These are phyloP conservation scores for Trypanosoma congolense DNA, from an alignment of 208 protist genomes.

Conservation along the genomic window DNA sequence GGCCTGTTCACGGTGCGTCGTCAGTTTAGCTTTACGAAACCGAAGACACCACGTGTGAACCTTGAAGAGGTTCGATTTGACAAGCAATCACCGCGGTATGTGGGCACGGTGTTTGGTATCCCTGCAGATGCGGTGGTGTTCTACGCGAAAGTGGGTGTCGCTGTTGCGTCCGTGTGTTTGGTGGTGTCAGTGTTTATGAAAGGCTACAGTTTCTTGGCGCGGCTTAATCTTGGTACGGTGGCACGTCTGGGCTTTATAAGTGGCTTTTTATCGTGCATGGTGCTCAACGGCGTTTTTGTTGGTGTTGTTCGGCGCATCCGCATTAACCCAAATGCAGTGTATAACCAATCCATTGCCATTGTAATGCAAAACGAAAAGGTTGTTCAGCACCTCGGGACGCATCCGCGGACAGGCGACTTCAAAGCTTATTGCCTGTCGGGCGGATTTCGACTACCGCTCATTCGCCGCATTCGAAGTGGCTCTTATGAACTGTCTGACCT, in stretches of 20 bases:
- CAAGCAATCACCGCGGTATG: slow-evolving; percentile 59
- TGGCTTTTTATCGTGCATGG: slow-evolving; percentile 64
- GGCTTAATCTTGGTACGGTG: slow-evolving; percentile 76
- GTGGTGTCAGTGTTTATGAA: slow-evolving; percentile 74
- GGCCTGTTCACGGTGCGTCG: slow-evolving; percentile 7
- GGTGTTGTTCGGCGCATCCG: slow-evolving; percentile 45
- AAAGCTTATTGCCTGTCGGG: slow-evolving; percentile 67
- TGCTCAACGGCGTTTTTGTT: slow-evolving; percentile 56
- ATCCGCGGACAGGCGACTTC: slow-evolving; percentile 83
- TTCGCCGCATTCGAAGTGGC: slow-evolving; percentile 81
- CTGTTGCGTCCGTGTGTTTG: slow-evolving; percentile 24
- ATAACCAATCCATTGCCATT: slow-evolving; percentile 87
- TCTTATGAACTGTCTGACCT: slow-evolving; percentile 80
- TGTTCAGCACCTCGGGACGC: slow-evolving; percentile 61
- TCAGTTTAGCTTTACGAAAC: slow-evolving; percentile 39
- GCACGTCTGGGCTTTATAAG: slow-evolving; percentile 75
- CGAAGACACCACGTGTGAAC: slow-evolving; percentile 35
- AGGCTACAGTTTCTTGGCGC: slow-evolving; percentile 62
- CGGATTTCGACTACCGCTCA: slow-evolving; percentile 77
- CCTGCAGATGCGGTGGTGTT: slow-evolving; percentile 74
- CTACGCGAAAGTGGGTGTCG: slow-evolving; percentile 63
- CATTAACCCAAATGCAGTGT: slow-evolving; percentile 83
- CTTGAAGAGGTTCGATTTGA: slow-evolving; percentile 73
- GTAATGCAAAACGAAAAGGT: slow-evolving; percentile 81
- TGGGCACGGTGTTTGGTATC: slow-evolving; percentile 76